These are phyloP conservation scores for Botryotinia globosa DNA, from an alignment of 2,329 filamentous ascomycete species.

Conservation along the genomic window DNA sequence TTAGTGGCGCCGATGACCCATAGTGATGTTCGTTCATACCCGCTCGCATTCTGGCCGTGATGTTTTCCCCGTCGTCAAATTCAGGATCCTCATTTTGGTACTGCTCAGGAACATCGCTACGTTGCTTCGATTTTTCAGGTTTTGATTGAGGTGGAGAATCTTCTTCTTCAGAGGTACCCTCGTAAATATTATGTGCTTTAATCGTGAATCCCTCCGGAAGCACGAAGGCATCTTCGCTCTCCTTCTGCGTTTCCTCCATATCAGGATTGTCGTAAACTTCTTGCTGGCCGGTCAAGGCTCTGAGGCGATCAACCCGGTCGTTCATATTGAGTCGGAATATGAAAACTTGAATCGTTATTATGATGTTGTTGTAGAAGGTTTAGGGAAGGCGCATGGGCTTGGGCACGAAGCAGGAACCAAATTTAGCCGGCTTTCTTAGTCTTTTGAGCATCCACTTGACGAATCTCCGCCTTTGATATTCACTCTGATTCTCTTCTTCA, in stretches of 20 bases:
- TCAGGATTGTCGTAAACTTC: slow-evolving; percentile 1
- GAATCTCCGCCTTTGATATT: not conserved
- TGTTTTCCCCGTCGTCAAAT: not conserved
- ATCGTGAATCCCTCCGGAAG: slow-evolving; percentile 7
- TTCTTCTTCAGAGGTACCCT: slow-evolving; percentile 10
- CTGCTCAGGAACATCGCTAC: not conserved
- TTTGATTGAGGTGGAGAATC: not conserved
- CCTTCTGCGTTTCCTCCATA: not conserved
- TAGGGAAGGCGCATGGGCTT: not conserved
- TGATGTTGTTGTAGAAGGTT: not conserved
- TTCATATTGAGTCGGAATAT: slow-evolving; percentile 1
- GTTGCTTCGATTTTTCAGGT: not conserved
- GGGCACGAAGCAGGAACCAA: not conserved
- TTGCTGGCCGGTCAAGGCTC: slow-evolving; percentile 9
- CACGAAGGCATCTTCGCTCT: not conserved
- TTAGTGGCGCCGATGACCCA: slow-evolving; percentile 6
- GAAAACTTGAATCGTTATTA: not conserved
- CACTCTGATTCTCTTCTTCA: not conserved
- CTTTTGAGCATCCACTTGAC: not conserved
- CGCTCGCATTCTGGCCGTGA: slow-evolving; percentile 1
- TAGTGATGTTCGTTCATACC: not conserved
- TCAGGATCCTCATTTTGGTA: not conserved
- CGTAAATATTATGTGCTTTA: slow-evolving; percentile 9
- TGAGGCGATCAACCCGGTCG: slow-evolving; percentile 4
- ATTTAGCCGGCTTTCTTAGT: not conserved